Percentiles rank a stretch among this genome's conserved stretches.
phyloP scores from a whole-genome alignment of 2,329 filamentous ascomycete genomes.

The Hortaea werneckii region DNA sequence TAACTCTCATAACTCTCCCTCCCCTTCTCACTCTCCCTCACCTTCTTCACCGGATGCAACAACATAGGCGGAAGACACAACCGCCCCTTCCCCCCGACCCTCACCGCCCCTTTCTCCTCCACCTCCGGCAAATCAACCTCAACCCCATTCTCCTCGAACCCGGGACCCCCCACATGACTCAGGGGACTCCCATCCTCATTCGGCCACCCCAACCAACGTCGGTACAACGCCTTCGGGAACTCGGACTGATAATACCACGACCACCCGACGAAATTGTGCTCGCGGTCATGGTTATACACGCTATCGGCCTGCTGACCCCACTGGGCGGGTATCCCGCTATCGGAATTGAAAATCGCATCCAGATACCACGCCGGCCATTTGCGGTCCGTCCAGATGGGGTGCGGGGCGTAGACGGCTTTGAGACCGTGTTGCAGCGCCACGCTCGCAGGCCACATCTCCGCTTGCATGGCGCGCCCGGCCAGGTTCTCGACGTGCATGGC shows the following conservation, averaged over 20 bases:
- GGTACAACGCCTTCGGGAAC: constrained; percentile 73
- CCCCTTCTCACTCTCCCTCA: constrained; percentile 1
- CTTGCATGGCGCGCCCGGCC: constrained; percentile 81
- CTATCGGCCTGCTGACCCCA: constrained; percentile 35
- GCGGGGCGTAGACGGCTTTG: constrained; percentile 85
- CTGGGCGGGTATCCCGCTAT: constrained; percentile 45
- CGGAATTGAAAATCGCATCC: constrained; percentile 65
- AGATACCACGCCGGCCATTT: constrained; percentile 74
- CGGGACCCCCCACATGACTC: constrained; percentile 35
- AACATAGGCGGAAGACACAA: constrained; percentile 40
- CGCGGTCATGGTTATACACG: constrained; percentile 51
- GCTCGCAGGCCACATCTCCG: constrained; percentile 91
- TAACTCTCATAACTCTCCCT: not conserved
- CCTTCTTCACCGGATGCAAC: constrained; percentile 37
- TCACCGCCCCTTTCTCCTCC: constrained; percentile 41
- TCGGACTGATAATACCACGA: constrained; percentile 88
- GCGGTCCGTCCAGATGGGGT: constrained; percentile 79
- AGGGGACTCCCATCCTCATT: constrained; percentile 15
- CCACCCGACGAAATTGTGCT: constrained; percentile 79
- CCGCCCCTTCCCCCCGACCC: constrained; percentile 28
- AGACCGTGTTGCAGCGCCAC: constrained; percentile 82
- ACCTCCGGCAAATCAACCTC: constrained; percentile 24
- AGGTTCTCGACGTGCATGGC: constrained; percentile 89
- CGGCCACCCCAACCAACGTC: constrained; percentile 71
- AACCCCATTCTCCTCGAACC: constrained; percentile 35